These are phyloP conservation scores for Podaxis rugospora DNA, from an alignment of 768 basidiomycete genomes.

Conservation along the genomic window DNA sequence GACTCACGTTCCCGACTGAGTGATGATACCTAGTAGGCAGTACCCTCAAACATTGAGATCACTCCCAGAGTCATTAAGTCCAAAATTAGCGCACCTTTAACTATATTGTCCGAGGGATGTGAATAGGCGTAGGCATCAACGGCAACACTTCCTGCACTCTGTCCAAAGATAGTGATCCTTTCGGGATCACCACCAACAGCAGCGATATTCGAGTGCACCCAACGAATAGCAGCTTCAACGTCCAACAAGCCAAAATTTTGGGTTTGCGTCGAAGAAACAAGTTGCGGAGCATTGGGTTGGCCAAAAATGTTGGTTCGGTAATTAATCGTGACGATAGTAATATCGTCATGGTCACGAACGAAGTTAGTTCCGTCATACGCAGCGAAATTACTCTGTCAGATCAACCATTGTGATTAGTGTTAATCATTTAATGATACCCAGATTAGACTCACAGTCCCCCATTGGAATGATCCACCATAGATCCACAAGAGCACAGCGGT, in stretches of 20 bases:
- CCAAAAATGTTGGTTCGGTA: slow-evolving; percentile 37
- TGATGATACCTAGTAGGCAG: slow-evolving; percentile 21
- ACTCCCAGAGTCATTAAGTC: neutral
- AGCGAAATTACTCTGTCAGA: slow-evolving; percentile 22
- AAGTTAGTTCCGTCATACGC: slow-evolving; percentile 26
- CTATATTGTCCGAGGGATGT: slow-evolving; percentile 27
- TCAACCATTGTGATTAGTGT: neutral
- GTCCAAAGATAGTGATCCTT: slow-evolving; percentile 31
- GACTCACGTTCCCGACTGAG: slow-evolving; percentile 30
- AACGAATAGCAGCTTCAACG: slow-evolving; percentile 35
- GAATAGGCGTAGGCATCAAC: slow-evolving; percentile 31
- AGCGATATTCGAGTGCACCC: slow-evolving; percentile 43
- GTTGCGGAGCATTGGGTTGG: slow-evolving; percentile 34
- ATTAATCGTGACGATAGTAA: slow-evolving; percentile 32
- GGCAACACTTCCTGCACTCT: slow-evolving; percentile 31
- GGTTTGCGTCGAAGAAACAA: slow-evolving; percentile 17
- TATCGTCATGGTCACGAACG: slow-evolving; percentile 29
- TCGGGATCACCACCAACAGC: slow-evolving; percentile 35
- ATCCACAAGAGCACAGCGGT: slow-evolving; percentile 34
- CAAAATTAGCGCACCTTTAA: slow-evolving; percentile 16
- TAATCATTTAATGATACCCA: neutral
- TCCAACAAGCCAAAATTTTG: slow-evolving; percentile 39
- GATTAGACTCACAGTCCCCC: slow-evolving; percentile 27
- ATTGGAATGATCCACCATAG: slow-evolving; percentile 33
- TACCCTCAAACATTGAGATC: neutral